Conservation (phyloP, 2,329 filamentous ascomycete species). For the Epicoccum sorghinum region DNA sequence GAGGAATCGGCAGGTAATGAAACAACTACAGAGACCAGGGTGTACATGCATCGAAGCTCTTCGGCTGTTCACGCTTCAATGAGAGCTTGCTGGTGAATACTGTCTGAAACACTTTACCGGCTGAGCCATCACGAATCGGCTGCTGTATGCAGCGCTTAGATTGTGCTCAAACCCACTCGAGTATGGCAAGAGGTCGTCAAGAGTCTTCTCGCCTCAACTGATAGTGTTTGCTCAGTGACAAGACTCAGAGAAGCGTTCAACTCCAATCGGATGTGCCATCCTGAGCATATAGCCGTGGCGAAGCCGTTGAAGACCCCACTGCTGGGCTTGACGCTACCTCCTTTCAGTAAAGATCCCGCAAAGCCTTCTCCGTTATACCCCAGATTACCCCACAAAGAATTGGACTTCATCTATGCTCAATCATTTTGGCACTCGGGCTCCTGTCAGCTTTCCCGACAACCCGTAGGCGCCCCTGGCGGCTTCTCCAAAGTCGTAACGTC, state of each 20-base stretch:
- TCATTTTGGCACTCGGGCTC: conserved; percentile 30
- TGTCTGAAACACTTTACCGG: neutral
- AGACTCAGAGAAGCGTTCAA: neutral
- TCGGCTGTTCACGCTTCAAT: conserved; percentile 11
- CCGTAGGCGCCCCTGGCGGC: conserved; percentile 34
- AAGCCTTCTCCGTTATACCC: conserved; percentile 42
- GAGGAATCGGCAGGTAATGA: conserved; percentile 3
- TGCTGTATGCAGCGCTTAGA: neutral
- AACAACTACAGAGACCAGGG: conserved; percentile 24
- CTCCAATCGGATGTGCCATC: conserved; percentile 22
- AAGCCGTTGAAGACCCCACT: conserved; percentile 15
- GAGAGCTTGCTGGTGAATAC: neutral
- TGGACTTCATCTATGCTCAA: conserved; percentile 45
- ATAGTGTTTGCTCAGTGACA: neutral
- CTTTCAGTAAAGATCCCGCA: conserved; percentile 38
- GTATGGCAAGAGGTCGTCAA: neutral
- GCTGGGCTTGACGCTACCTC: conserved; percentile 25
- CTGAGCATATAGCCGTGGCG: conserved; percentile 27
- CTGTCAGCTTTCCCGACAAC: conserved; percentile 37
- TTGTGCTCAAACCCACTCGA: conserved; percentile 1
- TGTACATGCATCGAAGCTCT: conserved; percentile 9
- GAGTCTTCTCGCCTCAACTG: neutral
- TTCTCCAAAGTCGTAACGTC: conserved; percentile 3
- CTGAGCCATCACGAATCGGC: neutral
- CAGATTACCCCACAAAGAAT: conserved; percentile 40